Evolutionary conservation across 257 asterid species (phyloP), one percentile per base, ranked within the genome.

Genomic region (Scutellaria galericulata): DNA sequence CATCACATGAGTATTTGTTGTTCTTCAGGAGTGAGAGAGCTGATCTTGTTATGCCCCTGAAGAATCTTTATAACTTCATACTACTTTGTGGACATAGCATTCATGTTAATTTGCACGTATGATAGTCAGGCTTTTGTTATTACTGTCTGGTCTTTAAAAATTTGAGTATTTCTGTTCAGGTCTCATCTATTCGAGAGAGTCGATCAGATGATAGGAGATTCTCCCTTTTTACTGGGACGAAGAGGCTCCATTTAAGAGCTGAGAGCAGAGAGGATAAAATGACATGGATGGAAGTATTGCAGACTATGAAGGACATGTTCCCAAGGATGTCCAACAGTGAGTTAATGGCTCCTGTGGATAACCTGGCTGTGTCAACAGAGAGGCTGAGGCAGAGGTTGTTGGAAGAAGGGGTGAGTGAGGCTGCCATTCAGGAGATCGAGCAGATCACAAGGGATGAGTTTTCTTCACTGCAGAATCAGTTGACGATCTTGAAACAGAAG

Each of bases 311-410:
- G 82, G 96, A 87, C 76, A 83, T 91, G 92, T 94, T 89, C 70
- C 99, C 99, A 0, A 91, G 99, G 83, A 83, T 94, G 79, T 94
- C 99, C 75, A 91, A 91, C 80, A 86, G 97, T 70, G 99, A 94
- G 79, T 79, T 94, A 79, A 87, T 91, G 95, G 99, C 97, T 72
- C 93, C 97, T 1, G 75, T 88, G 73, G 93, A 91, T 40, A 78
- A 85, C 77, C 75, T 85, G 42, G 54, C 83, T 51, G 80, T 90
- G 56, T 94, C 97, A 37, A 94, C 97, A 1, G 96, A 89, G 62
- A 84, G 83, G 76, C 78, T 94, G 82, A 87, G 96, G 83, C 90
- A 78, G 79, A 85, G 87, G 79, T 81, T 94, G 82, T 46, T 83
- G 89, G 88, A 89, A 67, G 99, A 86, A 80, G 91, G 89, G 35